Base-by-base conservation (phyloP, 129 eudicot species). In the Escallonia herrerae region DNA sequence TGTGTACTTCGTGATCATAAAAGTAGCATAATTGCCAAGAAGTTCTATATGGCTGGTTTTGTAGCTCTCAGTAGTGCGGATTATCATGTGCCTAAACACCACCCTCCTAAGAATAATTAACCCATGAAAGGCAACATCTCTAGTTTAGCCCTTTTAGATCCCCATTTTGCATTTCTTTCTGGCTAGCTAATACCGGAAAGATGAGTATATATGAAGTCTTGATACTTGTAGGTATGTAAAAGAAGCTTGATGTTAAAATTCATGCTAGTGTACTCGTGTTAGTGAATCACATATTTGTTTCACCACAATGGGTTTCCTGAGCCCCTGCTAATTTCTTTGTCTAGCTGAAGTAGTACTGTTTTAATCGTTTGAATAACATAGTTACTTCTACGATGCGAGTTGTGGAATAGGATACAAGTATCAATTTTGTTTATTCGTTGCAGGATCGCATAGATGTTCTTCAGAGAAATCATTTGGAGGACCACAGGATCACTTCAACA, bases 101-200 rank as follows among this genome's bases (percentile, higher is more conserved):
- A 72, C 68, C 90, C 86, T 74, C 78, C 90, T 77, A 71, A 66
- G 72, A 70, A 84, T 84, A 81, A 84, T 69, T 84, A 72, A 80
- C 33, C 33, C 33, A 22, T 22, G 12, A 78, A 55, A 82, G 79
- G 79, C 78, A 75, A 78, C 74, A 63, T 71, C 4, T 64, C 67
- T 64, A 67, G 68, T 74, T 74, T 75, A 58, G 53, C 56, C 57
- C 14, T 40, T 41, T 57, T 55, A 55, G 45, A 60, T 54, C 46
- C 62, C 43, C 43, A 9, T 9, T 37, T 33, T 45, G 2, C 43
- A 39, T 50, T 58, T 49, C 14, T 50, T 13, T 14, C 37, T 22
- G 15, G 56, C 65, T 50, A 8, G 13, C 37, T 22, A 14, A 63
- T 73, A 7, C 37, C 54, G 43, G 22, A 65, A 43, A 53, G 15